Evolutionary conservation across 2,329 filamentous ascomycete genomes (phyloP).

Genomic region (Xylariaceae sp.): DNA sequence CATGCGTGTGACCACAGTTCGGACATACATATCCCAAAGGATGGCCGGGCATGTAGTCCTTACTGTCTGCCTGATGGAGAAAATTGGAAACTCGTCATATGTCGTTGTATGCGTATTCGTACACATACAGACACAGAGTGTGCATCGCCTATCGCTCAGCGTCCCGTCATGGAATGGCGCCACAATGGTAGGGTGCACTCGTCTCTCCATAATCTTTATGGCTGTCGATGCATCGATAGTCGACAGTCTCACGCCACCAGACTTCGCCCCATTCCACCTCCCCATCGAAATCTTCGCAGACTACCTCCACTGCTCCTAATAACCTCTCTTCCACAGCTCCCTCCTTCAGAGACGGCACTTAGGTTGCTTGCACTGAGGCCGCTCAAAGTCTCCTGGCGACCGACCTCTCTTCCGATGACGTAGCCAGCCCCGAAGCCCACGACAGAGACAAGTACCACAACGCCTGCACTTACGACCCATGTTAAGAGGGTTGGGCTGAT

Average conservation of each 20-base stretch:
- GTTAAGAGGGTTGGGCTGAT: slow-evolving; percentile 57
- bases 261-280: slow-evolving; percentile 43
- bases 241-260: slow-evolving; percentile 43
- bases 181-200: no score
- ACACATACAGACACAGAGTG: no score
- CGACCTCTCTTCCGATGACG: slow-evolving; percentile 61
- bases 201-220: no score
- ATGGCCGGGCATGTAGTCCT: no score
- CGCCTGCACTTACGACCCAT: slow-evolving; percentile 61
- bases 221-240: no score
- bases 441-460: slow-evolving; percentile 62
- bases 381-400: slow-evolving; percentile 52
- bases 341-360: slow-evolving; percentile 36
- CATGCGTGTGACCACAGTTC: no score
- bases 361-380: slow-evolving; percentile 40
- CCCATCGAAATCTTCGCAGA: slow-evolving; percentile 50
- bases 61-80: no score
- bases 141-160: no score
- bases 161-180: no score
- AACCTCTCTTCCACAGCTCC: slow-evolving; percentile 49
- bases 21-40: no score
- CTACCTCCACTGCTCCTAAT: slow-evolving; percentile 47
- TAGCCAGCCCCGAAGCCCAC: slow-evolving; percentile 66
- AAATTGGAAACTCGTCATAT: no score
- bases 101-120: no score